Evolutionary conservation across 108 stramenopile species (phyloP).

Genomic region (Aureococcus anophagefferens): DNA sequence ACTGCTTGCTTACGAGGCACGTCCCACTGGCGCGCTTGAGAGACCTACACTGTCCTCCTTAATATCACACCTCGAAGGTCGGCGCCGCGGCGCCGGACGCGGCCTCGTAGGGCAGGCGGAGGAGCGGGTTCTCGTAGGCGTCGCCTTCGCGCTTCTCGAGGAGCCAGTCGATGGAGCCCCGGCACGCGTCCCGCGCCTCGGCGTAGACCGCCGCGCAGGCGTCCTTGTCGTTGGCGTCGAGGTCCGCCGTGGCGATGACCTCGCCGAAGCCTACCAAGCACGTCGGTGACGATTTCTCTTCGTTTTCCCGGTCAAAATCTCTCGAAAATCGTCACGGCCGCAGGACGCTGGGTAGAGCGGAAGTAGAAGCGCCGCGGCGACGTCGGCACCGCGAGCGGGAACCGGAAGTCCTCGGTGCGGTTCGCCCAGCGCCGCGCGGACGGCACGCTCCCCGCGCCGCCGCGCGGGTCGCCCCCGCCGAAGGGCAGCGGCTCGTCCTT

Average conservation of each 20-base stretch:
- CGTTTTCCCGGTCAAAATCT: no score
- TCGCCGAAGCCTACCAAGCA: no score
- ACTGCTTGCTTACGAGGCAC: no score
- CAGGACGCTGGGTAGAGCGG: no score
- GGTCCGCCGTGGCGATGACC: conserved; percentile 42
- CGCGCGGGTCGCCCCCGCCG: conserved; percentile 1
- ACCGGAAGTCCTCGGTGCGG: conserved; percentile 52
- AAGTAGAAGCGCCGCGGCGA: conserved; percentile 71
- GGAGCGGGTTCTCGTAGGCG: background rate
- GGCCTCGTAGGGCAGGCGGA: background rate
- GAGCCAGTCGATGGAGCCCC: conserved; percentile 59
- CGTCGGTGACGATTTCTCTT: no score
- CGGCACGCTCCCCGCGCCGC: conserved; percentile 14
- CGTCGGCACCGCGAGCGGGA: conserved; percentile 58
- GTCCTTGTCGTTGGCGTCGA: conserved; percentile 56
- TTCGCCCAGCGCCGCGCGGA: conserved; percentile 17
- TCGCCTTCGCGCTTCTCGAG: conserved; percentile 47
- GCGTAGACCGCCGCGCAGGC: conserved; percentile 50
- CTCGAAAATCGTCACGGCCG: no score
- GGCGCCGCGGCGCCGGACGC: background rate
- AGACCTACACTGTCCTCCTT: no score
- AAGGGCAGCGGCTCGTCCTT: background rate
- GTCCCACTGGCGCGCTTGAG: no score
- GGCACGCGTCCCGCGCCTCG: conserved; percentile 48
- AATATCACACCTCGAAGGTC: background rate